Percentiles rank a stretch among this genome's conserved stretches.
phyloP scores from a whole-genome alignment of 768 basidiomycete genomes.

The Arthromyces matolae region DNA sequence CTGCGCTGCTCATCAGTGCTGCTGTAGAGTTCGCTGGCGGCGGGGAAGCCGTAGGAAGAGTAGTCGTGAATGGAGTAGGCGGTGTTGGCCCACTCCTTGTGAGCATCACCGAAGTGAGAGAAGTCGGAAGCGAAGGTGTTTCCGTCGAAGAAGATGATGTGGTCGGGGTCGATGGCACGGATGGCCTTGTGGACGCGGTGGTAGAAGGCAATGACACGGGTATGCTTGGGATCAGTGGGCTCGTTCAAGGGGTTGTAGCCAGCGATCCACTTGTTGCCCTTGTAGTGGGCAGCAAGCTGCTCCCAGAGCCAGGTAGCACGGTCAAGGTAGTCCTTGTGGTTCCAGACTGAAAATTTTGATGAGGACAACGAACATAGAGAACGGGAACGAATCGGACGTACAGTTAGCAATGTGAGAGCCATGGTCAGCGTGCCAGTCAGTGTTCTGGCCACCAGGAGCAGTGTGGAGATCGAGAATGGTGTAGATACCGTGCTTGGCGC shows the following conservation, averaged over 20 bases:
- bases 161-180: slow-evolving; percentile 63
- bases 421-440: slow-evolving; percentile 78
- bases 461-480: slow-evolving; percentile 82
- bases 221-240: slow-evolving; percentile 67
- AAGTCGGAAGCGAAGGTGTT: slow-evolving; percentile 84
- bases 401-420: slow-evolving; percentile 66
- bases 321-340: slow-evolving; percentile 83
- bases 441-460: slow-evolving; percentile 70
- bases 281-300: slow-evolving; percentile 72
- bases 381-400: slow-evolving; percentile 17
- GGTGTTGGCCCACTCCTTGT: slow-evolving; percentile 63
- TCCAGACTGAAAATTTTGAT: slow-evolving; percentile 53
- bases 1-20: slow-evolving; percentile 49
- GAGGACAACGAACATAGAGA: not conserved
- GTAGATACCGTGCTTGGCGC: slow-evolving; percentile 73
- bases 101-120: slow-evolving; percentile 62
- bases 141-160: slow-evolving; percentile 77
- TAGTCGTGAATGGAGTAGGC: slow-evolving; percentile 82
- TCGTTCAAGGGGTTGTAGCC: slow-evolving; percentile 89
- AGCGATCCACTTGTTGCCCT: slow-evolving; percentile 76
- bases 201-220: slow-evolving; percentile 64
- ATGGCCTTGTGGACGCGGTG: slow-evolving; percentile 66
- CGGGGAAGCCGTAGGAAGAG: slow-evolving; percentile 69
- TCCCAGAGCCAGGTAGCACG: slow-evolving; percentile 75
- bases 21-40: slow-evolving; percentile 49